phyloP scores from a whole-genome alignment of 768 basidiomycete genomes.

The Lentinula aciculospora region DNA sequence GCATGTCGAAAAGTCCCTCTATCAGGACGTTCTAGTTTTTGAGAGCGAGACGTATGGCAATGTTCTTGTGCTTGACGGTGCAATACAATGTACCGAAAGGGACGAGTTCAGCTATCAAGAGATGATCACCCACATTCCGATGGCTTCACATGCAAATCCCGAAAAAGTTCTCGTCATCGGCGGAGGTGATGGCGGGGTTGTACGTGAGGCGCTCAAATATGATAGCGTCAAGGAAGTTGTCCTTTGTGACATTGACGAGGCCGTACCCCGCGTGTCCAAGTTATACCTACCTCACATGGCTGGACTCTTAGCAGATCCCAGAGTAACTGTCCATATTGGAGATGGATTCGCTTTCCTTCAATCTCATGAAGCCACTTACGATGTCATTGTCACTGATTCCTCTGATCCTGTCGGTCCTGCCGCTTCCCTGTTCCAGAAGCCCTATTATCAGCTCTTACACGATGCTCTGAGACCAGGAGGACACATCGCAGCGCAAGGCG shows the following conservation, averaged over 20 bases:
- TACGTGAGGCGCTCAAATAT: constrained; percentile 96
- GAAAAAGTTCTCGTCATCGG: constrained; percentile 96
- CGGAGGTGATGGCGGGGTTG: constrained; percentile 97
- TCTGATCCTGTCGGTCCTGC: constrained; percentile 98
- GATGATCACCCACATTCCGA: constrained; percentile 98
- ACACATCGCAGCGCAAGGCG: constrained; percentile 92
- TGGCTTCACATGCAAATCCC: constrained; percentile 94
- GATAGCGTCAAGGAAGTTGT: constrained; percentile 86
- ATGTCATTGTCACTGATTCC: constrained; percentile 98
- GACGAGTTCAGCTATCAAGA: constrained; percentile 99
- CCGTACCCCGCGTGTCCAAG: constrained; percentile 94
- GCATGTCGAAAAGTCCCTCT: constrained; percentile 88
- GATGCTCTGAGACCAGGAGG: constrained; percentile 88
- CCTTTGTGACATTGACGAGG: constrained; percentile 97
- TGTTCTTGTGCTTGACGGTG: constrained; percentile 91
- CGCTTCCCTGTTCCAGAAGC: constrained; percentile 89
- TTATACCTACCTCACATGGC: constrained; percentile 94
- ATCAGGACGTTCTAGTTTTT: constrained; percentile 97
- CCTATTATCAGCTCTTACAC: constrained; percentile 93
- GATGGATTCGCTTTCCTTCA: constrained; percentile 97
- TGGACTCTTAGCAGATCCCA: constrained; percentile 66
- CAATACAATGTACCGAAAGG: constrained; percentile 94
- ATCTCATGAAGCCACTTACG: constrained; percentile 83
- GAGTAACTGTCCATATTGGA: constrained; percentile 82
- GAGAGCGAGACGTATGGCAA: constrained; percentile 97